These are phyloP conservation scores for Plectosphaerella cucumerina DNA, from an alignment of 2,329 filamentous ascomycete genomes.

Conservation along the genomic window DNA sequence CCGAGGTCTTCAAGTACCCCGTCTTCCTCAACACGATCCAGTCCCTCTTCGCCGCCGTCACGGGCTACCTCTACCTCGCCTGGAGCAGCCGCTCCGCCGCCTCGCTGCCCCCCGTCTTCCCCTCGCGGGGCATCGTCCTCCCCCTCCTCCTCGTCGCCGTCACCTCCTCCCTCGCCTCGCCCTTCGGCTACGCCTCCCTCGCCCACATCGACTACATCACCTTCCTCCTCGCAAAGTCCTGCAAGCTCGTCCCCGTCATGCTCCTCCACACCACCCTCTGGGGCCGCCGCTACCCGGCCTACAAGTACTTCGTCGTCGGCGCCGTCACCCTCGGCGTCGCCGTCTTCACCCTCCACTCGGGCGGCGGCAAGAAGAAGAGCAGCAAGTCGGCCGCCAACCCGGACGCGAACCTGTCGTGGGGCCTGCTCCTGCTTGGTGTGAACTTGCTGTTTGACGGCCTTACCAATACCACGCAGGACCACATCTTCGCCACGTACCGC, in stretches of 20 bases:
- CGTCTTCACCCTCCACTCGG: conserved; percentile 86
- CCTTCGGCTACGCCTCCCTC: conserved; percentile 90
- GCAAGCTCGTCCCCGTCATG: conserved; percentile 99
- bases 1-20: conserved; percentile 84
- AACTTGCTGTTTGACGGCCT: conserved; percentile 95
- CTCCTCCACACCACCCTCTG: conserved; percentile 91
- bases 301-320: conserved; percentile 93
- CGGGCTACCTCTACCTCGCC: conserved; percentile 76
- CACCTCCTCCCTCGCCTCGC: conserved; percentile 84
- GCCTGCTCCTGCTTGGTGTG: conserved; percentile 76
- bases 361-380: conserved; percentile 48
- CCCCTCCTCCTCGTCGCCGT: conserved; percentile 79
- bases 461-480: conserved; percentile 94
- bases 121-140: conserved; percentile 66
- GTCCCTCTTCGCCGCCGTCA: conserved; percentile 79
- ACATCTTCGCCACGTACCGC: conserved; percentile 78
- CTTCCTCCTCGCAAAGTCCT: conserved; percentile 94
- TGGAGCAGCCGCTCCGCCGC: conserved; percentile 52
- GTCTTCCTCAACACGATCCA: conserved; percentile 97
- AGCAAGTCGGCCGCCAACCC: conserved; percentile 32
- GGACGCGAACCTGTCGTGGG: conserved; percentile 66
- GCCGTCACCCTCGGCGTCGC: conserved; percentile 90
- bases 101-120: conserved; percentile 64
- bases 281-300: conserved; percentile 81
- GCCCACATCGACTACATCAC: conserved; percentile 97